A percentile compares a stretch with the other conserved stretches of the same genome.
phyloP scores from a whole-genome alignment of 352 stramenopile genomes.

The Pythium apleroticum region DNA sequence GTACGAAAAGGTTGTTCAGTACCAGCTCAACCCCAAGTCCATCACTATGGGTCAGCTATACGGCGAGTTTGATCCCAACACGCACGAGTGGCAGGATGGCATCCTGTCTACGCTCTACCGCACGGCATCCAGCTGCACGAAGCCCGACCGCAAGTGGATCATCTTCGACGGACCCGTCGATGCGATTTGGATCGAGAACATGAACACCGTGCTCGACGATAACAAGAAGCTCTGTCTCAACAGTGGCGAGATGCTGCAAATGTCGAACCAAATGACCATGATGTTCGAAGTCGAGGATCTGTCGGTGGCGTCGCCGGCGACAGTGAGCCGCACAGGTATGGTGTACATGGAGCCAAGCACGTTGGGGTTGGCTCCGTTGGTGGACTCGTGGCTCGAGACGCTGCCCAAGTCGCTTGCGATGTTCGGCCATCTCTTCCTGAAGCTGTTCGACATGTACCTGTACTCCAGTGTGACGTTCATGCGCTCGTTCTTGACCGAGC shows the following conservation, averaged over 20 bases:
- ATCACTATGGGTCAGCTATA: conserved; percentile 96
- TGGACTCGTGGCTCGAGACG: conserved; percentile 90
- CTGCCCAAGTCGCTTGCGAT: conserved; percentile 43
- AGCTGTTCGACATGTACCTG: conserved; percentile 91
- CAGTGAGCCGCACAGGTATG: conserved; percentile 94
- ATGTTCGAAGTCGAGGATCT: conserved; percentile 98
- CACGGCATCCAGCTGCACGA: conserved; percentile 81
- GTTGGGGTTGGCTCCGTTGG: conserved; percentile 83
- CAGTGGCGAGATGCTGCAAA: conserved; percentile 94
- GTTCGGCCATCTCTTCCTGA: conserved; percentile 50
- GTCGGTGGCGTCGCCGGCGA: conserved; percentile 92
- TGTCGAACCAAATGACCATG: conserved; percentile 96
- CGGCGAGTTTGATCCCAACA: conserved; percentile 93
- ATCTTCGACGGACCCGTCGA: conserved; percentile 95
- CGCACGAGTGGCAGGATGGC: conserved; percentile 95
- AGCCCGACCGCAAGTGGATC: conserved; percentile 93
- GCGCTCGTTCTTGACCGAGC: conserved; percentile 83
- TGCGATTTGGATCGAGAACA: conserved; percentile 96
- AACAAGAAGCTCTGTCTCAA: conserved; percentile 96
- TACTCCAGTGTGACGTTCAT: conserved; percentile 87
- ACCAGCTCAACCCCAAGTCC: conserved; percentile 94
- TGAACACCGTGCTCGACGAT: conserved; percentile 96
- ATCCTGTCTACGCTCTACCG: conserved; percentile 95
- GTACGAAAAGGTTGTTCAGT: conserved; percentile 89
- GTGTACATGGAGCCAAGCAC: conserved; percentile 96